Percentiles rank a stretch among this genome's conserved stretches.
Evolutionary conservation across 345 rosid genomes (phyloP).

Genomic region (Bruguiera gymnorhiza): DNA sequence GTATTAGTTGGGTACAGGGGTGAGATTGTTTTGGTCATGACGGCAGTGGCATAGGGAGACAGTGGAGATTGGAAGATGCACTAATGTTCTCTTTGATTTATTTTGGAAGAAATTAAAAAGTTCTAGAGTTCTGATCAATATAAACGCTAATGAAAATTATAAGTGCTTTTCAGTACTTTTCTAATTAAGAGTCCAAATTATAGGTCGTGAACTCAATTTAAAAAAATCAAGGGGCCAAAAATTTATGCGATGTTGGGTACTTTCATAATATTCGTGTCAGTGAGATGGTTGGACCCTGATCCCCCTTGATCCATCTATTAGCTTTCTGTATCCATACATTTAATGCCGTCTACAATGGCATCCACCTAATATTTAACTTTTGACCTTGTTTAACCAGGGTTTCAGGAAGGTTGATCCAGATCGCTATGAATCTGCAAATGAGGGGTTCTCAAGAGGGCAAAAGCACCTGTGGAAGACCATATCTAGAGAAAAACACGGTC

Average conservation of each 20-base stretch:
- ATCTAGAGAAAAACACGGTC: slow-evolving; percentile 72
- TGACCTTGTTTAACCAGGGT: slow-evolving; percentile 50
- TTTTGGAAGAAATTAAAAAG: not conserved
- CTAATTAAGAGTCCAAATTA: not conserved
- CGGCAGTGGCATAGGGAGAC: too few species aligned
- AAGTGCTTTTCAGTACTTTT: not conserved
- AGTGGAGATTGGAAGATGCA: too few species aligned
- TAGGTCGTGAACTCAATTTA: not conserved
- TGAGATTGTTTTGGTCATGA: too few species aligned
- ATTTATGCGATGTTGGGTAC: not conserved
- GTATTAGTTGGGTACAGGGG: too few species aligned
- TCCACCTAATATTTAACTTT: not conserved
- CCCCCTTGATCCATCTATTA: not conserved
- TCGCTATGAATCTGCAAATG: slow-evolving; percentile 91
- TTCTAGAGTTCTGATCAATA: not conserved
- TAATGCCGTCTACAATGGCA: not conserved
- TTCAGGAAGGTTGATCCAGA: slow-evolving; percentile 93
- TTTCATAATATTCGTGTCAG: too few species aligned
- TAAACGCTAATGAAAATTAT: not conserved
- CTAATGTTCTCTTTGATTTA: too few species aligned
- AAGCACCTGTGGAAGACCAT: slow-evolving; percentile 71
- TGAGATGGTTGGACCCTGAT: not conserved
- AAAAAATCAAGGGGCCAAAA: not conserved
- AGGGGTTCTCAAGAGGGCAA: slow-evolving; percentile 83
- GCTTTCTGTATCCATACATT: not conserved